Evolutionary conservation across 768 basidiomycete species (phyloP).

Genomic region (Boletus bicolor): DNA sequence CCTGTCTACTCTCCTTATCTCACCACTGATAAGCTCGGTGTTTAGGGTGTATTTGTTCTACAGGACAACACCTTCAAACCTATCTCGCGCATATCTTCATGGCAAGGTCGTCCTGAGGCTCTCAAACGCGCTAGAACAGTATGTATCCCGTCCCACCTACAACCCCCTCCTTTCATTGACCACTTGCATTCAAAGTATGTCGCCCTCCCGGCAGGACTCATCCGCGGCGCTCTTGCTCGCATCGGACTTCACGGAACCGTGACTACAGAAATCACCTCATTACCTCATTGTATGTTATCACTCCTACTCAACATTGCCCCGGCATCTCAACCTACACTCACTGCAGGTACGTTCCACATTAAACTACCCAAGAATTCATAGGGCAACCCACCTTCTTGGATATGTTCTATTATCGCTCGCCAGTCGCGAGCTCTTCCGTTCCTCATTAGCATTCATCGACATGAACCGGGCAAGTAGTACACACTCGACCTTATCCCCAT

Average conservation of each 20-base stretch:
- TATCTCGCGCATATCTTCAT: conserved; percentile 74
- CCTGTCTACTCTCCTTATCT: not conserved
- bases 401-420: not conserved
- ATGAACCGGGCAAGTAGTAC: not conserved
- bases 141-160: conserved; percentile 16
- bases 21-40: not conserved
- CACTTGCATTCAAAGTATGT: conserved; percentile 54
- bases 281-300: conserved; percentile 76
- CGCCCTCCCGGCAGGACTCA: conserved; percentile 77
- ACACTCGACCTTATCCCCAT: not conserved
- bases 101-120: conserved; percentile 73
- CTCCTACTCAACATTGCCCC: not conserved
- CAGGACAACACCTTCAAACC: conserved; percentile 92
- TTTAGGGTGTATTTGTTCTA: conserved; percentile 86
- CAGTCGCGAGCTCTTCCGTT: not conserved
- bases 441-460: not conserved
- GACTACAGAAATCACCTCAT: conserved; percentile 67
- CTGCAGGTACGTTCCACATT: conserved; percentile 76
- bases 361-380: conserved; percentile 64
- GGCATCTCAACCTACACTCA: not conserved
- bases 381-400: not conserved
- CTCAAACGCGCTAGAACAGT: conserved; percentile 70
- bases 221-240: conserved; percentile 76
- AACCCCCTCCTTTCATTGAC: not conserved
- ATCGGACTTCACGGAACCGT: conserved; percentile 77